A percentile compares a stretch with the other conserved stretches of the same genome.
These are phyloP conservation scores for Ophiocytium majus DNA, from an alignment of 352 stramenopile species.

Conservation along the genomic window DNA sequence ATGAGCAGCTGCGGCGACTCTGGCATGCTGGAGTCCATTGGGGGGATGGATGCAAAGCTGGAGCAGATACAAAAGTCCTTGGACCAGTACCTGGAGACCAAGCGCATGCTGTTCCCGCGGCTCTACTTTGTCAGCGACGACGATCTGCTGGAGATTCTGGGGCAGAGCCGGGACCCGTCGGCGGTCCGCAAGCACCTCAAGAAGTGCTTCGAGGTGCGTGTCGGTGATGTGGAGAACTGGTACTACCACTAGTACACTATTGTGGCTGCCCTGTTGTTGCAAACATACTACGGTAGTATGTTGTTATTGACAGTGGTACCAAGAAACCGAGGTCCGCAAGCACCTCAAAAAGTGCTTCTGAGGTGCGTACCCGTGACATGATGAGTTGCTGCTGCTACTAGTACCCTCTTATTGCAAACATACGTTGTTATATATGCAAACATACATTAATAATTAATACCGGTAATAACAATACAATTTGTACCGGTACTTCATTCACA, in stretches of 20 bases:
- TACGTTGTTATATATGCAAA: too few relatives aligned
- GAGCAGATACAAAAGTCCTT: conserved; percentile 64
- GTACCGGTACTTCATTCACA: too few relatives aligned
- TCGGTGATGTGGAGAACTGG: too few relatives aligned
- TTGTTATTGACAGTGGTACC: too few relatives aligned
- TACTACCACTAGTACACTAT: too few relatives aligned
- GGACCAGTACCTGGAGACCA: conserved; percentile 69
- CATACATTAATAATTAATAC: too few relatives aligned
- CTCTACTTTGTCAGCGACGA: conserved; percentile 96
- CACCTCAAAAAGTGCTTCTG: conserved; percentile 93
- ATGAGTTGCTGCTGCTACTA: too few relatives aligned
- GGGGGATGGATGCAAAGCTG: conserved; percentile 51
- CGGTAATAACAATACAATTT: too few relatives aligned
- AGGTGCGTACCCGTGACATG: too few relatives aligned
- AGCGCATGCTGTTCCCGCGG: conserved; percentile 64
- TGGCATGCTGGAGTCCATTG: conserved; percentile 40
- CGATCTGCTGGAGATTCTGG: conserved; percentile 90
- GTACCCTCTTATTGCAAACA: too few relatives aligned
- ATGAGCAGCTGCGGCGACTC: conserved; percentile 42
- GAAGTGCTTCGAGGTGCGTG: conserved; percentile 79
- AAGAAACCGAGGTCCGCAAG: conserved; percentile 84
- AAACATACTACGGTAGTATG: too few relatives aligned
- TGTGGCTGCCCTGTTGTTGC: too few relatives aligned
- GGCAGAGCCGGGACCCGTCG: conserved; percentile 86
- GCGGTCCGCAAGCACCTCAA: conserved; percentile 87